These are phyloP conservation scores for Podospora fimiseda DNA, from an alignment of 495 filamentous ascomycete genomes.

Conservation along the genomic window DNA sequence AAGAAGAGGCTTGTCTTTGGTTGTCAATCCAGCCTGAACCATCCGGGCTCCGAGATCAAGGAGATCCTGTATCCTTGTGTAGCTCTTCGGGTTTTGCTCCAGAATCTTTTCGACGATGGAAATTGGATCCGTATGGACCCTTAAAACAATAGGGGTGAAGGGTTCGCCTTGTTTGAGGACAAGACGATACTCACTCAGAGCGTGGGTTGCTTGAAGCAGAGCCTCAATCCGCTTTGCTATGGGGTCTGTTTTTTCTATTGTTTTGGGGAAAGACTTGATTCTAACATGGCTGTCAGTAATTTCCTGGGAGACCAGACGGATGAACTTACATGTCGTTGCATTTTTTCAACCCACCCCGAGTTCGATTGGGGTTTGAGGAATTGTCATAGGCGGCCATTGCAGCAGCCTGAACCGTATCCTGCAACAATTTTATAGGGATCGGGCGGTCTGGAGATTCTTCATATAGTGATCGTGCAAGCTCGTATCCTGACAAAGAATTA, in stretches of 20 bases:
- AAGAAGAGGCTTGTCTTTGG: constrained; percentile 16
- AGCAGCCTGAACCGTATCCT: constrained; percentile 58
- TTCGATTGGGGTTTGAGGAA: constrained; percentile 82
- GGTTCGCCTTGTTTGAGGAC: constrained; percentile 87
- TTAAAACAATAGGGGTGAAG: constrained; percentile 84
- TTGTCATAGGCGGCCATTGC: constrained; percentile 78
- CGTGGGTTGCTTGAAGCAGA: constrained; percentile 79
- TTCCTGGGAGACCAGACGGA: background rate
- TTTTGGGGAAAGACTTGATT: constrained; percentile 60
- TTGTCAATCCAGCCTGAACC: constrained; percentile 59
- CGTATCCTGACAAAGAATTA: constrained; percentile 46
- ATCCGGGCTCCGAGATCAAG: constrained; percentile 71
- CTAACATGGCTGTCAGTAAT: constrained; percentile 33
- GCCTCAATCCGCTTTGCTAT: constrained; percentile 53
- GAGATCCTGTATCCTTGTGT: constrained; percentile 80
- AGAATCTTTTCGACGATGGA: constrained; percentile 79
- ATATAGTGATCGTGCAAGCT: constrained; percentile 65
- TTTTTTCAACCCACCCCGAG: constrained; percentile 74
- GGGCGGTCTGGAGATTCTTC: constrained; percentile 47
- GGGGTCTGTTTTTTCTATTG: constrained; percentile 50
- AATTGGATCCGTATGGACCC: constrained; percentile 78
- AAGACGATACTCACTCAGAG: constrained; percentile 79
- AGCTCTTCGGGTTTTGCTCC: constrained; percentile 78
- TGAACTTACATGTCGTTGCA: constrained; percentile 70
- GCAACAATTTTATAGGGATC: constrained; percentile 47